A percentile compares a stretch with the other conserved stretches of the same genome.
These are phyloP conservation scores for Trebouxia sp. DNA, from an alignment of 139 green algal species.

Conservation along the genomic window DNA sequence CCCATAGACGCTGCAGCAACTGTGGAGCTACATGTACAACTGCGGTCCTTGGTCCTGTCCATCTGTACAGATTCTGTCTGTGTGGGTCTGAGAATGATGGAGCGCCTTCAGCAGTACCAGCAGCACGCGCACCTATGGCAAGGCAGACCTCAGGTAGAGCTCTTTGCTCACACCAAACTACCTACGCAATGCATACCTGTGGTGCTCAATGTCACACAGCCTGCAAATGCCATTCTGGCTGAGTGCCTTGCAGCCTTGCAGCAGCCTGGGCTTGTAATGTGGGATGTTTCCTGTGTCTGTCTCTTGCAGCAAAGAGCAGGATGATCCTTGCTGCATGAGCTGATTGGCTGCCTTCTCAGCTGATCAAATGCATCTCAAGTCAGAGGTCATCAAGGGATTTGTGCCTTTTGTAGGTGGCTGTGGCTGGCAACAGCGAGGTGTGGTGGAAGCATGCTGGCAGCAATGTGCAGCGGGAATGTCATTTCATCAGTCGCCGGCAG, in stretches of 20 bases:
- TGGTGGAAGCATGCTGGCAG: slow-evolving; percentile 60
- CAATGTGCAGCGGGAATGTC: slow-evolving; percentile 25
- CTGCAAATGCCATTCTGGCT: too few species aligned
- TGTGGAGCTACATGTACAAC: slow-evolving; percentile 39
- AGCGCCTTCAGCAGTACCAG: slow-evolving; percentile 43
- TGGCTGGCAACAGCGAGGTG: slow-evolving; percentile 32
- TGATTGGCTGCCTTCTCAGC: not conserved
- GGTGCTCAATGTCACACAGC: too few species aligned
- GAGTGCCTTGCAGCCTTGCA: too few species aligned
- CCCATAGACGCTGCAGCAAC: slow-evolving; percentile 1
- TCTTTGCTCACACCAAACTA: too few species aligned
- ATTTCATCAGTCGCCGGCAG: slow-evolving; percentile 30
- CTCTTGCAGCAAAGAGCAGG: too few species aligned
- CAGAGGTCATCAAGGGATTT: not conserved
- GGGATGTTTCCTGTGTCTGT: too few species aligned
- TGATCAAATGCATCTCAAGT: not conserved
- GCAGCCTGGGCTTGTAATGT: too few species aligned
- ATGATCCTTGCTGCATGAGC: too few species aligned
- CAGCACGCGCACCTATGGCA: slow-evolving; percentile 47
- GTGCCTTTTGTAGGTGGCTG: slow-evolving; percentile 24
- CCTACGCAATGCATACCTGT: too few species aligned
- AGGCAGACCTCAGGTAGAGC: slow-evolving; percentile 35
- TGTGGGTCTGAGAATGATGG: slow-evolving; percentile 45
- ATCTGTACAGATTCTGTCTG: slow-evolving; percentile 38
- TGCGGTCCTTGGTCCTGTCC: slow-evolving; percentile 49